These are phyloP conservation scores for Entomortierella lignicola DNA, from an alignment of 192 early-diverging fungal species.

Conservation along the genomic window DNA sequence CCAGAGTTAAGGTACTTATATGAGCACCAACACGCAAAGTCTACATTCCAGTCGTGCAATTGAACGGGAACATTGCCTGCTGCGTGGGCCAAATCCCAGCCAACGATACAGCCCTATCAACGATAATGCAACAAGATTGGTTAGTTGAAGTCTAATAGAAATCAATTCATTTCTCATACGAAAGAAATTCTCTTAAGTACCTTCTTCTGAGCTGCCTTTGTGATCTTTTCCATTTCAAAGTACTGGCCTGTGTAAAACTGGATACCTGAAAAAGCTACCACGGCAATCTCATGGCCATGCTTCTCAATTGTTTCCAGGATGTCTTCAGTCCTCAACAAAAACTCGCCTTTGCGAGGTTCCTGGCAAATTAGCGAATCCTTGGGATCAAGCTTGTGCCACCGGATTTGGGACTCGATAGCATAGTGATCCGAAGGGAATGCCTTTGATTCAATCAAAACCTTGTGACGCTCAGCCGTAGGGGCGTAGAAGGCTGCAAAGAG, in stretches of 20 bases:
- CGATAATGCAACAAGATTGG: neutral
- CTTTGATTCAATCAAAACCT: conserved; percentile 92
- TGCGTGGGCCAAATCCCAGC: conserved; percentile 96
- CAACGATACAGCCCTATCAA: conserved; percentile 88
- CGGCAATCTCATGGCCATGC: conserved; percentile 81
- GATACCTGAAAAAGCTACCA: conserved; percentile 90
- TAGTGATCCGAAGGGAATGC: conserved; percentile 98
- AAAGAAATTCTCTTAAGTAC: conserved; percentile 50
- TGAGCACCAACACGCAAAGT: conserved; percentile 98
- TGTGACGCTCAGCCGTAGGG: conserved; percentile 78
- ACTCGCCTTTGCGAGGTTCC: conserved; percentile 79
- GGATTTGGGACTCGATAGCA: conserved; percentile 89
- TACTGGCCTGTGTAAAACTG: conserved; percentile 96
- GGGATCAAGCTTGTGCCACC: conserved; percentile 83
- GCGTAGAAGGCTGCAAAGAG: conserved; percentile 93
- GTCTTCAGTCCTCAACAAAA: conserved; percentile 78
- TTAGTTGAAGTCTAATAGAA: neutral
- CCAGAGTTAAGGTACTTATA: conserved; percentile 99
- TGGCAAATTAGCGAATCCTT: conserved; percentile 77
- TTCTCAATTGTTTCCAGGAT: conserved; percentile 80
- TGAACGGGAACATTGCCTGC: conserved; percentile 90
- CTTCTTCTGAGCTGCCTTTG: conserved; percentile 80
- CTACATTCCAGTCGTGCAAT: conserved; percentile 96
- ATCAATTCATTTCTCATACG: too few species aligned
- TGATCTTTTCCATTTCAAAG: conserved; percentile 90